Evolutionary conservation across 306 rosid genomes (phyloP).

Genomic region (Fagus crenata): DNA sequence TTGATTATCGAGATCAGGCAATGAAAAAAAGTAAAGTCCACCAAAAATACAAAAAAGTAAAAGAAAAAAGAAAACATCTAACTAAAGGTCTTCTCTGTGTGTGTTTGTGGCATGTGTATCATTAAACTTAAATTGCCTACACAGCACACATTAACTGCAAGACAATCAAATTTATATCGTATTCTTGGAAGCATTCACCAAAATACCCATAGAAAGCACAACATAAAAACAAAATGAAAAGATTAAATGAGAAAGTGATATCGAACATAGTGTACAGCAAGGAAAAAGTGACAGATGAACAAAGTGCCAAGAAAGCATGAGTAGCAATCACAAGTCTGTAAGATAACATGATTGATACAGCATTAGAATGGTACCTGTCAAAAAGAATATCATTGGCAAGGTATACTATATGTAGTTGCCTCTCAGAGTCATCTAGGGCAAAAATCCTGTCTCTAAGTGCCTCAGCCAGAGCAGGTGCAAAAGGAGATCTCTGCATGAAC

Average conservation of each 20-base stretch:
- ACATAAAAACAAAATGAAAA: neutral
- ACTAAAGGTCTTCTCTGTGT: neutral
- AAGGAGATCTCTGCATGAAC: constrained; percentile 97
- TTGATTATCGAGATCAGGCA: neutral
- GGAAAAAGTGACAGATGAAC: neutral
- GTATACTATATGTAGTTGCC: constrained; percentile 88
- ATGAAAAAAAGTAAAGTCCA: neutral
- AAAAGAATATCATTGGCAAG: constrained; percentile 94
- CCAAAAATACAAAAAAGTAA: neutral
- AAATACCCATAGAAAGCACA: neutral
- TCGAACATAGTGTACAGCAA: neutral
- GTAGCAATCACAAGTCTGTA: neutral
- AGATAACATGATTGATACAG: neutral
- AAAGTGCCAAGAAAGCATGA: neutral
- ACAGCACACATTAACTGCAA: neutral
- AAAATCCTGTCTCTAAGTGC: constrained; percentile 84
- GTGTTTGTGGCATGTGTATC: neutral
- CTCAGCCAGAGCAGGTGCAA: constrained; percentile 91
- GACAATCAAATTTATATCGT: no score
- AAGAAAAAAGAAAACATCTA: neutral
- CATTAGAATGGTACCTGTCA: constrained; percentile 54
- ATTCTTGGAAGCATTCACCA: neutral
- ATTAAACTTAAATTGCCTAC: neutral
- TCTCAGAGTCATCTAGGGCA: constrained; percentile 73
- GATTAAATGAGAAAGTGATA: neutral